These are phyloP conservation scores for Epichloe amarillans DNA, from an alignment of 2,329 filamentous ascomycete species.

Conservation along the genomic window DNA sequence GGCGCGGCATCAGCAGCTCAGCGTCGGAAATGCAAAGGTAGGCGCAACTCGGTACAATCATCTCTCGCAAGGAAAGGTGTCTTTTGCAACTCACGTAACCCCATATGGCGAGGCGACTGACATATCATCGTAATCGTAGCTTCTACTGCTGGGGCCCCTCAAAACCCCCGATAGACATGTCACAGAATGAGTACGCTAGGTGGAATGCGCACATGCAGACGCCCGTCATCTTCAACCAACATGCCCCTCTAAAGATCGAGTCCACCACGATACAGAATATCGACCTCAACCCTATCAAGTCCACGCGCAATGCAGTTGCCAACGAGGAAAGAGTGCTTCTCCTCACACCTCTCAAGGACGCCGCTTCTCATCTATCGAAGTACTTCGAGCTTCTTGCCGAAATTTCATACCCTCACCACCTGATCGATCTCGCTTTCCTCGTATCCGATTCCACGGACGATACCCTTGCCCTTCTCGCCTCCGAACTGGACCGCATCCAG, in stretches of 20 bases:
- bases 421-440: conserved; percentile 91
- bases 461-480: conserved; percentile 71
- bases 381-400: conserved; percentile 89
- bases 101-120: conserved; percentile 1
- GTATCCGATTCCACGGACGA: conserved; percentile 88
- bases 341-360: conserved; percentile 85
- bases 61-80: background rate
- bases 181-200: conserved; percentile 73
- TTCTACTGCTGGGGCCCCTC: conserved; percentile 96
- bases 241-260: conserved; percentile 76
- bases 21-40: conserved; percentile 88
- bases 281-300: conserved; percentile 73
- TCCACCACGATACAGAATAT: conserved; percentile 64
- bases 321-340: conserved; percentile 86
- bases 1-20: conserved; percentile 70
- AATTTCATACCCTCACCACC: conserved; percentile 83
- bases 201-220: conserved; percentile 86
- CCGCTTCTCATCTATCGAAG: conserved; percentile 65
- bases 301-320: conserved; percentile 61
- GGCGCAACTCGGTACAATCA: conserved; percentile 12
- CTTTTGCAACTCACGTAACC: background rate
- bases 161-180: conserved; percentile 94
- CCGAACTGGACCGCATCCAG: conserved; percentile 81
- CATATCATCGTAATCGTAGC: conserved; percentile 33
- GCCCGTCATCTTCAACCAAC: conserved; percentile 92